Base-by-base conservation (phyloP, 2,329 filamentous ascomycete genomes). In the Davidsoniella virescens region DNA sequence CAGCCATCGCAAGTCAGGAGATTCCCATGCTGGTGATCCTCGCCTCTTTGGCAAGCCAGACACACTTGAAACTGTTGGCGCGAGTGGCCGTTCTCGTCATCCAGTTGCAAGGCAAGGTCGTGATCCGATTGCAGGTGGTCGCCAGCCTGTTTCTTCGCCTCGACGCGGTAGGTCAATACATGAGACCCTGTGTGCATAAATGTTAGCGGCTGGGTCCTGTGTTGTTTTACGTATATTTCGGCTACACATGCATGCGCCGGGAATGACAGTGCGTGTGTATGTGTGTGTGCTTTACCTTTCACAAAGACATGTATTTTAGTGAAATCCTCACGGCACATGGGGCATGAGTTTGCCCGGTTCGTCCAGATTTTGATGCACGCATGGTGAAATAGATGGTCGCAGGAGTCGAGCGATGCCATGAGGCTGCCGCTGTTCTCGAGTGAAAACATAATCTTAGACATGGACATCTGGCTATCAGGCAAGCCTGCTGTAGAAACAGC, bases 281-380 rank as follows among this genome's bases (percentile, higher is more conserved):
- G 23, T 33, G 29, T 5, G 26, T 29, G 29, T 33, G 29, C 12
- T 33, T 33, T 33, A 33, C 29, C 29, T 33, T 33, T 12, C 29
- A 33, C 29, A 12, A 44, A 47, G 54, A 98, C 80, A 62, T 92
- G 80, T 57, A 98, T 88, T 59, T 82, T 69, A 65, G 96, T 90
- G 70, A 98, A 96, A 55, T 76, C 79, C 59, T 86, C 84, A 57
- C 92, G 84, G 67, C 92, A 98, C 64, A 98, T 94, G 43, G 92
- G 92, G 65, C 92, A 98, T 63, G 88, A 95, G 67, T 96, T 98
- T 56, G 92, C 90, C 64, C 93, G 84, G 66, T 93, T 86, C 43
- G 90, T 87, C 92, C 92, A 98, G 58, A 87, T 86, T 59, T 84
- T 83, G 57, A 98, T 74, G 65, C 92, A 98, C 48, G 83, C 80